Percentiles rank a stretch among this genome's conserved stretches.
These are phyloP conservation scores for Botrytis galanthina DNA, from an alignment of 2,329 filamentous ascomycete species.

Conservation along the genomic window DNA sequence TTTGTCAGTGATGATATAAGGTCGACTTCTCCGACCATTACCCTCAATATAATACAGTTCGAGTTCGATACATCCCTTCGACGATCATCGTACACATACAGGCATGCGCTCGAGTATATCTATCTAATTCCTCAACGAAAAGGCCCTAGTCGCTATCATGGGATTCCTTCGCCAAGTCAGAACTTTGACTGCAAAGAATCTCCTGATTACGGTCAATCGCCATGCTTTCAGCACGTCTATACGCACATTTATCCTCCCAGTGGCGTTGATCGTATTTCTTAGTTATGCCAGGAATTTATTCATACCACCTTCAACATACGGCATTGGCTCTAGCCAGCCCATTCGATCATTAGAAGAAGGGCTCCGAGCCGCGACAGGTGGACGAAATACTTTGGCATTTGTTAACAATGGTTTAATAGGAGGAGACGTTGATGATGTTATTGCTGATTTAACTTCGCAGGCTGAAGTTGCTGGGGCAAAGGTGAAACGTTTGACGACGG, in stretches of 20 bases:
- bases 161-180: constrained; percentile 55
- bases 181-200: constrained; percentile 62
- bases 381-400: constrained; percentile 70
- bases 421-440: constrained; percentile 70
- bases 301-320: constrained; percentile 71
- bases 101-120: not conserved
- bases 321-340: constrained; percentile 61
- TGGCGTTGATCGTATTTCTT: constrained; percentile 58
- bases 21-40: not conserved
- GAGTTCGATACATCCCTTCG: not conserved
- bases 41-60: not conserved
- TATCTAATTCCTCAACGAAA: constrained; percentile 1
- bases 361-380: constrained; percentile 54
- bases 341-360: constrained; percentile 65
- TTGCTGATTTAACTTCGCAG: constrained; percentile 59
- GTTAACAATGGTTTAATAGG: constrained; percentile 70
- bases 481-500: constrained; percentile 52
- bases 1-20: not conserved
- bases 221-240: constrained; percentile 52
- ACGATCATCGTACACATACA: not conserved
- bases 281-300: constrained; percentile 80
- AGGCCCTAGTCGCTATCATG: constrained; percentile 41
- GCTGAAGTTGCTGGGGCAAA: constrained; percentile 55
- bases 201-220: constrained; percentile 56
- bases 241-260: constrained; percentile 58